phyloP scores from a whole-genome alignment of 192 early-diverging fungal species.

The Cetraspora pellucida region DNA sequence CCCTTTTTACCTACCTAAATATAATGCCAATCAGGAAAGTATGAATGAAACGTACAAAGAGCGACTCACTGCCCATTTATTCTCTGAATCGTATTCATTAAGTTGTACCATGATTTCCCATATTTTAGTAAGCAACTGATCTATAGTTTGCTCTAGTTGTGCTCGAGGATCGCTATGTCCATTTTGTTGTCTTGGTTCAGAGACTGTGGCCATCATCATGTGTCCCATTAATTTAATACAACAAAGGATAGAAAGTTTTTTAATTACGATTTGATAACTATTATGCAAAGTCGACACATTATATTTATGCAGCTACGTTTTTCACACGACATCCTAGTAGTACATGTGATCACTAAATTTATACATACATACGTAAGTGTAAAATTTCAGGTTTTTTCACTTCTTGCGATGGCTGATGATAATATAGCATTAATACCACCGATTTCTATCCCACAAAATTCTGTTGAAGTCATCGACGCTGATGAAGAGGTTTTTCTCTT shows the following conservation, averaged over 20 bases:
- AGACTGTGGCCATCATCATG: constrained; percentile 1
- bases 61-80: background rate
- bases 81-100: constrained; percentile 1
- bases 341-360: no score
- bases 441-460: constrained; percentile 1
- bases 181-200: constrained; percentile 5
- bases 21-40: background rate
- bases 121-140: constrained; percentile 8
- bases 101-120: constrained; percentile 24
- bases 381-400: no score
- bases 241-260: no score
- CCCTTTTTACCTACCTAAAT: background rate
- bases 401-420: background rate
- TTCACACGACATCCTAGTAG: no score
- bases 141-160: background rate
- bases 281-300: no score
- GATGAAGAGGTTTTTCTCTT: constrained; percentile 37
- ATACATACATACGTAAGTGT: no score
- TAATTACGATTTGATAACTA: no score
- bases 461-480: constrained; percentile 18
- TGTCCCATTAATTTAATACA: constrained; percentile 16
- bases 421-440: background rate
- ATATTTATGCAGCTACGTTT: no score
- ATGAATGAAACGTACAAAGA: constrained; percentile 7
- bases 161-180: constrained; percentile 20